Base-by-base conservation (phyloP, 331 rosid genomes). In the Quercus lobata region DNA sequence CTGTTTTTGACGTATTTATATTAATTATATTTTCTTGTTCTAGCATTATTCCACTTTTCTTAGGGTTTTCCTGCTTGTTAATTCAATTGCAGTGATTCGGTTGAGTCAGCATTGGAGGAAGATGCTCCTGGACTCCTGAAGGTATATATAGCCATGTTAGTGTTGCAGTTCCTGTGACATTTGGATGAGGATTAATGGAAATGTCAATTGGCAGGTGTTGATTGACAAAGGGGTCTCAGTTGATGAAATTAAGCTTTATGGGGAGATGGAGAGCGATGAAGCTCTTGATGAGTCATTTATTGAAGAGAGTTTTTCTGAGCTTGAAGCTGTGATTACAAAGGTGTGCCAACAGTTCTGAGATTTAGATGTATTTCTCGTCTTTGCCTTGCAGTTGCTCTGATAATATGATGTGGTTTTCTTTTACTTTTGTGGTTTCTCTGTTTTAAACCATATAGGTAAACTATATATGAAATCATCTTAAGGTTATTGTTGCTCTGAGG, bases 51-150 rank as follows among this genome's bases (percentile, higher is more conserved):
- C 71, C 80, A 25, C 75, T 58, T 60, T 68, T 66, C 76, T 75
- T 73, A 57, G 35, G 57, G 49, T 77, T 55, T 74, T 65, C 72
- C 30, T 55, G 55, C 71, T 35, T 69, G 37, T 14, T 27, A 60
- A 81, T 77, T 56, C 16, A 73, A 22, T 82, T 91, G 84, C 90
- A 94, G 98, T 83, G 93, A 92, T 83, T 92, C 97, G 6, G 71
- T 92, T 87, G 80, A 92, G 88, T 86, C 92, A 53, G 97, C 96
- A n/a, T 81, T 94, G 54, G 97, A 92, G 84, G 98, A 94, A 85
- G 98, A 92, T 89, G 98, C 96, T 75, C 98, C 98, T 68, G 98
- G 98, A 78, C 98, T 94, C n/a, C 83, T 94, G 80, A 89, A 89
- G 97, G 98, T 92, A 86, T 52, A 73, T 10, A 55, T 73, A 65